A percentile compares a stretch with the other conserved stretches of the same genome.
These are phyloP conservation scores for Marasmius tenuissimus DNA, from an alignment of 1,284 basidiomycete genomes.

Conservation along the genomic window DNA sequence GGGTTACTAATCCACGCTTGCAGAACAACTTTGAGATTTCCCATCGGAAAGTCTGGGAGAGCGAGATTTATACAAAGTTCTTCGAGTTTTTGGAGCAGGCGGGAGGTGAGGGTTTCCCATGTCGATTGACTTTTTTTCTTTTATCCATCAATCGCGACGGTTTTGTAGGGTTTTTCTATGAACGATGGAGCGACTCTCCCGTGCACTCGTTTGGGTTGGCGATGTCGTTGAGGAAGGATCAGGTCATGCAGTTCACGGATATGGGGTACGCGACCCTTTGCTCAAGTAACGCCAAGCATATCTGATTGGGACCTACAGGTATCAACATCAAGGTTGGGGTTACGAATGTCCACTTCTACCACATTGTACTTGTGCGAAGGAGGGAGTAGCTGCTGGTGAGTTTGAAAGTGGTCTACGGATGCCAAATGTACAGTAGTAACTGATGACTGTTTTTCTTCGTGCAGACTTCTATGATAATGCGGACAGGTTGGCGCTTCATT, in stretches of 20 bases:
- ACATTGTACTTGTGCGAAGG: slow-evolving; percentile 18
- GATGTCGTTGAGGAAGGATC: slow-evolving; percentile 27
- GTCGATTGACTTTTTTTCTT: not conserved
- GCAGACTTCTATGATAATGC: no score
- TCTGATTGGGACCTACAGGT: not conserved
- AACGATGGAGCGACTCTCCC: slow-evolving; percentile 29
- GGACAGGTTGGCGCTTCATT: no score
- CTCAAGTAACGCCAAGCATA: no score
- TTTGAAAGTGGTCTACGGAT: no score
- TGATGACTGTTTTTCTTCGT: no score
- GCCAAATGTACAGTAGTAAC: no score
- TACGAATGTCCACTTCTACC: slow-evolving; percentile 17
- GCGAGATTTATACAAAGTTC: slow-evolving; percentile 22
- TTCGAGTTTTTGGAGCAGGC: slow-evolving; percentile 25
- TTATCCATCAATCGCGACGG: not conserved
- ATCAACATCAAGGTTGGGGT: slow-evolving; percentile 22
- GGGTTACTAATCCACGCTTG: not conserved
- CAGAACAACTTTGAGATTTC: slow-evolving; percentile 31
- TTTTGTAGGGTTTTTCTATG: slow-evolving; percentile 25
- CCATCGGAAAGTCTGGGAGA: slow-evolving; percentile 26
- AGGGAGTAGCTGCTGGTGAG: slow-evolving; percentile 2
- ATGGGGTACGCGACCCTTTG: slow-evolving; percentile 14
- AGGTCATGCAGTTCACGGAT: slow-evolving; percentile 26
- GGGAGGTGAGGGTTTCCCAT: slow-evolving; percentile 16
- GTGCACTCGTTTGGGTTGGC: slow-evolving; percentile 27